phyloP scores from a whole-genome alignment of 495 filamentous ascomycete genomes.

The Neurospora sp. region DNA sequence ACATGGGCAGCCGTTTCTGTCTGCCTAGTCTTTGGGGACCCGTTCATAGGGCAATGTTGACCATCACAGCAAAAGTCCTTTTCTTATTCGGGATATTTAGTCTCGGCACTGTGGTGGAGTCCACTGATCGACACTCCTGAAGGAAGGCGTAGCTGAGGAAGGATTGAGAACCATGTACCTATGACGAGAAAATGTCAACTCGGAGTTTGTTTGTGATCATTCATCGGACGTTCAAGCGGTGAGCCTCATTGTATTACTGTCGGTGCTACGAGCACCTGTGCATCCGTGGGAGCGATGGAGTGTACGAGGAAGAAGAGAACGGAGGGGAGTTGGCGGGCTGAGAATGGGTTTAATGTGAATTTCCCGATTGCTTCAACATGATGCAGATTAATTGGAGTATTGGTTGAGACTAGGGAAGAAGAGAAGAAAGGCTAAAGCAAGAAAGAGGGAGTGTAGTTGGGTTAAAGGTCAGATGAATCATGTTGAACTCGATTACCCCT shows the following conservation, averaged over 20 bases:
- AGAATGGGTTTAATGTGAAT: neutral
- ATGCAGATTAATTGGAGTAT: neutral
- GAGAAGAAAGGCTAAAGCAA: neutral
- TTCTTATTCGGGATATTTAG: neutral
- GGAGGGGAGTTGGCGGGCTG: neutral
- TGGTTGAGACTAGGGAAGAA: no score
- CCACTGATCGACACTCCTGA: neutral
- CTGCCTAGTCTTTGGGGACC: neutral
- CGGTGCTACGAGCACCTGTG: neutral
- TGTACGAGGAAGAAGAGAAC: neutral
- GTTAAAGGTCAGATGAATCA: neutral
- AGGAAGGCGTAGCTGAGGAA: neutral
- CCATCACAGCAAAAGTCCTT: neutral
- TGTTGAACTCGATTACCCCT: neutral
- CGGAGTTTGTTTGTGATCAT: neutral
- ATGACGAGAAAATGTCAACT: neutral
- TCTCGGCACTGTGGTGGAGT: neutral
- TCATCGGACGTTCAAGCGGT: neutral
- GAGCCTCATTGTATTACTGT: neutral
- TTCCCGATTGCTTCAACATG: neutral
- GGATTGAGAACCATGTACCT: neutral
- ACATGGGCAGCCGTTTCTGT: neutral
- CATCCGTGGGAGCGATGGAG: neutral
- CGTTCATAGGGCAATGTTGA: neutral
- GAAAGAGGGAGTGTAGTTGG: neutral